Base-by-base conservation (phyloP, 192 early-diverging fungal species). In the Radiomyces spectabilis region DNA sequence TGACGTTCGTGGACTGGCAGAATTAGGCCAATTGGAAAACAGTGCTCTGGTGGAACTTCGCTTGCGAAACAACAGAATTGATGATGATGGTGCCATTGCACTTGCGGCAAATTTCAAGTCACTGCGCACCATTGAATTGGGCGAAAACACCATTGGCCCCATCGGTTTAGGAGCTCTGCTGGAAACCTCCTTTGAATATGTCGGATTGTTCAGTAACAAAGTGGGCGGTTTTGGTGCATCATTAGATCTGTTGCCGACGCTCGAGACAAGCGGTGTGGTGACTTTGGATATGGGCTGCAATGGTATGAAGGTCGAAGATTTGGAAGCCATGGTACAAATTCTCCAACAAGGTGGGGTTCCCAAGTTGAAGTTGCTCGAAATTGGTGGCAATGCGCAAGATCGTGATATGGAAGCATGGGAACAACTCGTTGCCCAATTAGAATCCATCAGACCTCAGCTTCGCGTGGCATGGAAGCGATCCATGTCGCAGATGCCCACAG, bases 281-380 rank as follows among this genome's bases (percentile, higher is more conserved):
- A 59, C 65, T 26, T 55, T 78, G 6, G 76, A 78, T 46, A 56
- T 78, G n/a, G 76, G 76, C 22, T 69, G 72, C 57, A 78, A 78
- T 40, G 37, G 51, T 10, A 63, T 78, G 12, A 58, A 63, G 0
- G 51, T 59, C 18, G 51, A 69, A 40, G 59, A 71, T 43, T 65
- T 73, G 12, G 66, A 61, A 24, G 70, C 69, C 24, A 56, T 79
- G 25, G 67, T 68, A 0, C 59, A 67, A 0, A 59, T 61, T 29
- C 58, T 78, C 30, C 56, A 64, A n/a, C 58, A 65, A 25, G 56
- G 65, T 0, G 42, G 67, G 10, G 35, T 67, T 9, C 73, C 76
- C 5, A 34, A 59, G 0, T 34, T 79, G 44, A 61, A 57, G 16
- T 55, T 59, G 4, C 48, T 75, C 10, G 76, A 79, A 37, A 65